Evolutionary conservation across 306 rosid genomes (phyloP), one percentile per base, ranked within the genome.

Genomic region (Sophora flavescens): DNA sequence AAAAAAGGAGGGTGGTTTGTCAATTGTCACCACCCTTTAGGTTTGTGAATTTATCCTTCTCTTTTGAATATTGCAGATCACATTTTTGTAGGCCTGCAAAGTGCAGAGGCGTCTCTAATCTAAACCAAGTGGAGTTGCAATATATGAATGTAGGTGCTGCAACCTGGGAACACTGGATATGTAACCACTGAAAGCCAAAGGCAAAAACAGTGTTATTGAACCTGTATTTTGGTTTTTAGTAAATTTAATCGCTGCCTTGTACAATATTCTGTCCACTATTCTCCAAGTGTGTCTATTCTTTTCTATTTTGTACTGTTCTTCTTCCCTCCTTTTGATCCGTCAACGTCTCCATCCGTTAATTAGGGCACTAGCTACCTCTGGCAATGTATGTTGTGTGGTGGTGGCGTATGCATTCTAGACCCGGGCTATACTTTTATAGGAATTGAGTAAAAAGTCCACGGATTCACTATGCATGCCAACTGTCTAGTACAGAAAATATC

Each of bases 281-380:
- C n/a, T 56, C 33, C 33, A 18, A 48, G 26, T 33, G 38, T 30
- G 59, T 58, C 30, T 51, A 58, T 74, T 74, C 11, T 80, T 68
- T 59, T n/a, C 35, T 22, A 4, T 54, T 6, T 5, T 38, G 10
- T 14, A 30, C 13, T 61, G 64, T 72, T 72, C 15, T 39, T 50
- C 50, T 5, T 50, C n/a, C 17, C 15, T 28, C 63, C 15, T n/a
- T 52, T 10, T 48, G 18, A 74, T 48, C 39, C 22, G 17, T 33
- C 2, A 11, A 38, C 36, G 70, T 59, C 78, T 53, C 63, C 68
- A 54, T 81, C 69, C 70, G 39, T 30, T 53, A 30, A 30, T 14
- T 48, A 12, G 32, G 52, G 14, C 67, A 80, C 63, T 52, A 16
- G 60, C 71, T 61, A 61, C 2, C 53, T 35, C 2, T 63, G 15